Evolutionary conservation across 306 rosid species (phyloP), one percentile per base, ranked within the genome.

Genomic region (Acmispon strigosus): DNA sequence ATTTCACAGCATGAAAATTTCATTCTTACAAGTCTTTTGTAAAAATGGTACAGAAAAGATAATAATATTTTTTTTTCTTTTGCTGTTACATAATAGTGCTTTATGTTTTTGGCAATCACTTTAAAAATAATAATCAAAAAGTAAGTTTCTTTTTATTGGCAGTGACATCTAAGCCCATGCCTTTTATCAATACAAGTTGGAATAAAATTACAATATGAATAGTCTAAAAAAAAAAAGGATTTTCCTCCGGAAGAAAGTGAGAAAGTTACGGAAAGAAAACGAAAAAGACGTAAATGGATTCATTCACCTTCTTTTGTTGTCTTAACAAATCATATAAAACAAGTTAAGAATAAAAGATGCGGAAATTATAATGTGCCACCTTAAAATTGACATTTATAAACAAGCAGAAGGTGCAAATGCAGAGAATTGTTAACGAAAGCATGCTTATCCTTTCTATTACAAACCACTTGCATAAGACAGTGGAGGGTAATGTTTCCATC

Each of bases 381-480:
- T 20, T 36, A 74, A 69, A 82, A 82, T 69, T 78, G 82, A 81
- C 69, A 48, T 72, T 22, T 13, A 32, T 36, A 58, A 51, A 27
- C 19, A 36, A 3, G 8, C 50, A 72, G 65, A 4, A 6, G 53
- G 63, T 63, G 62, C 73, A 72, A 65, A 61, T 78, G 67, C 78
- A 72, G 22, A 64, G 74, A 65, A 64, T 57, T 72, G 15, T 64
- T 56, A 72, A 57, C 49, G 49, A 64, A 78, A 71, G 8, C 49
- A 49, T 29, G 19, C 36, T 14, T 72, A 13, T 78, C 82, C 45
- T 64, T 47, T 22, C 57, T 8, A 64, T 65, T 16, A 2, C 64
- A 72, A 4, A 56, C 64, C 69, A 48, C 11, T 56, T 63, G 69
- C 63, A 34, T 53, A 47, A 36, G 58, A 70, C 45, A 61, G 48